Base-by-base conservation (phyloP, 1,139 yeast species). In the Martiniozyma asiatica region DNA sequence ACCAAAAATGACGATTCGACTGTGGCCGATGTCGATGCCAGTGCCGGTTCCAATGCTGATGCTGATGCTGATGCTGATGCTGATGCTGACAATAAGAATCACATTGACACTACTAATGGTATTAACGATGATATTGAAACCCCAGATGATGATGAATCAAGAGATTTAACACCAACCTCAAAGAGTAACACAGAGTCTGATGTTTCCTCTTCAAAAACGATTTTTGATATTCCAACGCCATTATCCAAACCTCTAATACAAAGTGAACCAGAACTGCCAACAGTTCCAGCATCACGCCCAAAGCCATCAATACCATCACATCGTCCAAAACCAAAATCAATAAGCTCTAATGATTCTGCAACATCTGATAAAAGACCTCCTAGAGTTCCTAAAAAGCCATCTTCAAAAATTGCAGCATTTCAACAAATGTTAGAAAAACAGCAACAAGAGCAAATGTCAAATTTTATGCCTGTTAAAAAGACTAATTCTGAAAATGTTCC, bases 331-430 rank as follows among this genome's bases (percentile, higher is more conserved):
- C 7, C 24, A 4, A 16, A 8, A 8, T 17, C 31, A n/a, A 20
- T 19, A 12, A 7, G 6, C 6, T 21, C 24, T 9, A 12, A 10
- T 11, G 17, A 19, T 11, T 13, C 26, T 10, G 4, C 16, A 8
- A 14, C 12, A 11, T 32, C 41, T 26, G 42, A 47, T 39, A 61
- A 53, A 41, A 61, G 59, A 0, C 78, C 80, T 9, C 85, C 85
- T 4, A 75, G 73, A 19, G 73, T 72, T 22, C 87, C 87, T 2
- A 77, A 77, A 46, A 78, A 78, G 41, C 72, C 81, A 14, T 76
- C 87, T 0, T 73, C 84, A 1, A 76, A 66, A 40, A 79, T 79
- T 37, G 85, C 87, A 2, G 85, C 85, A 0, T 78, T 79, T 48
- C 92, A 78, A 46, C 78, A 76, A 45, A 67, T 74, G 76, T 58